Evolutionary conservation across 2,329 filamentous ascomycete species (phyloP).

Genomic region (Colletotrichum theobromicola): DNA sequence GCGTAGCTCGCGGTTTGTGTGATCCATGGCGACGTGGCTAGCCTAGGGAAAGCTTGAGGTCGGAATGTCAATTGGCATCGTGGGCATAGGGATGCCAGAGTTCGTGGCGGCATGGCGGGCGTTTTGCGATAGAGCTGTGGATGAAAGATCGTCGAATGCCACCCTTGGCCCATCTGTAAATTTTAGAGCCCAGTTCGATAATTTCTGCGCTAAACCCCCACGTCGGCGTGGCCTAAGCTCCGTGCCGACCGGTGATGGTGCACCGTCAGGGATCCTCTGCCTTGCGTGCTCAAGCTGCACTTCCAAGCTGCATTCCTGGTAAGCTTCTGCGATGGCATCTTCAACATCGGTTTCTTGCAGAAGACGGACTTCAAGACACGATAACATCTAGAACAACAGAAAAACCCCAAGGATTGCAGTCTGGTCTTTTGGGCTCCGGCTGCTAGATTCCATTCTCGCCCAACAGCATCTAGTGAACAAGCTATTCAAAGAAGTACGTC

Average conservation of each 20-base stretch:
- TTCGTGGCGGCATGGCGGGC: slow-evolving; percentile 20
- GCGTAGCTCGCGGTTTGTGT: slow-evolving; percentile 40
- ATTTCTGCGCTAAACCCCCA: slow-evolving; percentile 20
- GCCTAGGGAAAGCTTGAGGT: slow-evolving; percentile 1
- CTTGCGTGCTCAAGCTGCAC: neutral
- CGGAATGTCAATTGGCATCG: slow-evolving; percentile 16
- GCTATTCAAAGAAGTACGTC: no score
- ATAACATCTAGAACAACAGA: no score
- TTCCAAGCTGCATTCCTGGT: neutral
- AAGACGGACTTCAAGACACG: neutral
- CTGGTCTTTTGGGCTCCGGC: neutral
- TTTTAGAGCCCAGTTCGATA: slow-evolving; percentile 10
- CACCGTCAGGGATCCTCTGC: neutral
- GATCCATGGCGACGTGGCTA: slow-evolving; percentile 34
- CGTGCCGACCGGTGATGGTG: slow-evolving; percentile 3
- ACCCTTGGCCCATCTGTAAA: neutral
- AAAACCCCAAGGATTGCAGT: neutral
- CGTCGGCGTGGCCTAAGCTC: slow-evolving; percentile 20
- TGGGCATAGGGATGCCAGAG: slow-evolving; percentile 19
- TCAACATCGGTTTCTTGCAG: neutral
- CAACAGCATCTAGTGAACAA: neutral
- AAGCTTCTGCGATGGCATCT: neutral
- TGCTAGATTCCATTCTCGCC: neutral
- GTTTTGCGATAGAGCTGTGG: neutral
- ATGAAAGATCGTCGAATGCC: neutral